Base-by-base conservation (phyloP, 352 stramenopile species). In the Chrysophaeum taylorii region DNA sequence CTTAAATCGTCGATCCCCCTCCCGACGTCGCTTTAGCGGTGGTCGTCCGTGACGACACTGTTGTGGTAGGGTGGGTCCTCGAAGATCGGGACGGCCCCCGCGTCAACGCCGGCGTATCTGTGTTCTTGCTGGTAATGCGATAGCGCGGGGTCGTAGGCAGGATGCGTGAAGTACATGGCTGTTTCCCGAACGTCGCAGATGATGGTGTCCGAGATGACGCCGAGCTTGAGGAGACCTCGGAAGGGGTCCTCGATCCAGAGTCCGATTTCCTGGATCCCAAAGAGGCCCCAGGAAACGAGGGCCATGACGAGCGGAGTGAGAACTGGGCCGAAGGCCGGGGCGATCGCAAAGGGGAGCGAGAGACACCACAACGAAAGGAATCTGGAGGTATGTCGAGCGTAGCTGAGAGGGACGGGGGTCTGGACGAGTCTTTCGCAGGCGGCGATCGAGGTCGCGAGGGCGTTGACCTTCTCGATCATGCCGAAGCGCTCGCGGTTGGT, bases 241-340 rank as follows among this genome's bases (percentile, higher is more conserved):
- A 81, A 81, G 1, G 81, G 81, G 62, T 87, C 77, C 72, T 87
- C 81, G 71, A 87, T 87, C 29, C 84, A 73, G 38, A 84, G 74
- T 9, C 80, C 81, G 74, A 87, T 86, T 66, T 87, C 81, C 69
- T 84, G 80, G 38, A 87, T 79, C 27, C 80, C 79, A 64, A 84
- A 80, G 29, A 87, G 73, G 2, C 78, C 75, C 79, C 79, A 87
- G 37, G 70, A 77, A 1, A 74, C 53, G 25, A 81, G 73, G 29
- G 52, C 72, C 27, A 81, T 76, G 36, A 85, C 68, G 31, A 23
- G 12, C 9, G 79, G 78, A 1, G 83, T 64, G 16, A 71, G 60
- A 23, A 72, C 36, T 52, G 64, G 73, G 15, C 36, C 53, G 43
- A 81, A 72, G 25, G 74, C 63, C 33, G 76, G 70, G 35, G 75